phyloP scores from a whole-genome alignment of 2,329 filamentous ascomycete species.

The Diaporthe vaccinii region DNA sequence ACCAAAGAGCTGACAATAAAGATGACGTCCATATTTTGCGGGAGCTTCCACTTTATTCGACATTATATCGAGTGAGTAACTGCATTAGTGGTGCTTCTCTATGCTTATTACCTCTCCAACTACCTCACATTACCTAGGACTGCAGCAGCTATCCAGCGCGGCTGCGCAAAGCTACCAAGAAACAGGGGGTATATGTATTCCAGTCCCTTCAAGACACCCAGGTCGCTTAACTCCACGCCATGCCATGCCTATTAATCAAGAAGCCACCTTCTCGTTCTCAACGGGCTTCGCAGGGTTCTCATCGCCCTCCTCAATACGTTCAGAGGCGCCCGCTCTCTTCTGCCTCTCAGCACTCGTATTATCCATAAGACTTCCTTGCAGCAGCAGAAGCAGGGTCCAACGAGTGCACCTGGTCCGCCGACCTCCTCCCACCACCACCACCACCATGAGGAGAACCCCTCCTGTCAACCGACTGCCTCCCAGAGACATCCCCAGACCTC shows the following conservation, averaged over 20 bases:
- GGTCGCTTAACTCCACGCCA: background rate
- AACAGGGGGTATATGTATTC: slow-evolving; percentile 30
- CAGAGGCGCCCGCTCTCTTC: slow-evolving; percentile 6
- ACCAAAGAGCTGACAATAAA: background rate
- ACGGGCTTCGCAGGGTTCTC: background rate
- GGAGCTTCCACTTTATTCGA: background rate
- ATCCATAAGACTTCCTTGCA: background rate
- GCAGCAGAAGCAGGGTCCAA: background rate
- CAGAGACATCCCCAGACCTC: slow-evolving; percentile 22
- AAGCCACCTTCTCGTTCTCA: slow-evolving; percentile 6
- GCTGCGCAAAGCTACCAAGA: background rate
- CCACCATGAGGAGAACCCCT: background rate
- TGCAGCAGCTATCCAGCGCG: background rate
- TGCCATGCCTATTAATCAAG: background rate
- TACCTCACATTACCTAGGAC: background rate
- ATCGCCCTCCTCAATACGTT: slow-evolving; percentile 19
- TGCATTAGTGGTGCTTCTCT: background rate
- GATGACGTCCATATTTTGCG: background rate
- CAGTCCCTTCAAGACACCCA: background rate
- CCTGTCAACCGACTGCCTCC: slow-evolving; percentile 17
- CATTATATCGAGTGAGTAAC: background rate
- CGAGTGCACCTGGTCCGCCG: background rate
- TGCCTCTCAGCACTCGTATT: slow-evolving; percentile 7
- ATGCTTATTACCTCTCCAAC: background rate
- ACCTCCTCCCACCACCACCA: background rate